Evolutionary conservation across 768 basidiomycete genomes (phyloP).

Genomic region (Punctularia strigosozonata): DNA sequence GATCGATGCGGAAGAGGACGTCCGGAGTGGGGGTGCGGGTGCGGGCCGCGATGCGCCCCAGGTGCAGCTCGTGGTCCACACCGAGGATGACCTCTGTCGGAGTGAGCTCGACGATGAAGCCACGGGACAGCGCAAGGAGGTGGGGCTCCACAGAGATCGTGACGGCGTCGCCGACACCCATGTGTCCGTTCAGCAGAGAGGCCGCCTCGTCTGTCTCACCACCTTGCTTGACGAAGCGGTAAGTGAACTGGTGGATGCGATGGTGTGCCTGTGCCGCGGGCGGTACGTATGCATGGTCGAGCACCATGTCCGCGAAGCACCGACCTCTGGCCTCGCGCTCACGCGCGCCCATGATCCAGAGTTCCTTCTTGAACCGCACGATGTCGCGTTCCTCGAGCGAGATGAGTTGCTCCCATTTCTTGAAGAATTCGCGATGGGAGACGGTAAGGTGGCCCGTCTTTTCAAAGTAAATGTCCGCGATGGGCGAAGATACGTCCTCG

Average conservation of each 20-base stretch:
- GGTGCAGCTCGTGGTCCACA: constrained; percentile 68
- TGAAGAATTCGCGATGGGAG: constrained; percentile 67
- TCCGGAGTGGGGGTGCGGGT: constrained; percentile 15
- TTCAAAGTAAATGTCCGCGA: constrained; percentile 56
- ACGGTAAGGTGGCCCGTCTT: constrained; percentile 75
- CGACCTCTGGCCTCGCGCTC: constrained; percentile 76
- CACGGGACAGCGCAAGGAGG: constrained; percentile 73
- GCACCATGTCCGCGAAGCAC: constrained; percentile 73
- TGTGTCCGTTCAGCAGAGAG: constrained; percentile 64
- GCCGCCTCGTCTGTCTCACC: constrained; percentile 8
- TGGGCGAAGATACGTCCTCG: constrained; percentile 36
- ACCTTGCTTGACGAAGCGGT: constrained; percentile 40
- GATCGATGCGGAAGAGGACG: constrained; percentile 77
- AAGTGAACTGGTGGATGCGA: constrained; percentile 64
- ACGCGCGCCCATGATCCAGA: constrained; percentile 82
- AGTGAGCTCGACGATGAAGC: constrained; percentile 68
- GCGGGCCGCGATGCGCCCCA: constrained; percentile 32
- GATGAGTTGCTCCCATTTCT: constrained; percentile 81
- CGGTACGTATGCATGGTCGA: constrained; percentile 34
- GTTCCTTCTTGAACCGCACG: constrained; percentile 73
- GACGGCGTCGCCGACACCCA: constrained; percentile 72
- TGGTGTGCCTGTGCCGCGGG: constrained; percentile 3
- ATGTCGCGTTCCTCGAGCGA: constrained; percentile 82
- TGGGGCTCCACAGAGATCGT: constrained; percentile 81
- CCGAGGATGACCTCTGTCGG: constrained; percentile 59